These are phyloP conservation scores for Citrus mangshanensis DNA, from an alignment of 345 rosid species.

Conservation along the genomic window DNA sequence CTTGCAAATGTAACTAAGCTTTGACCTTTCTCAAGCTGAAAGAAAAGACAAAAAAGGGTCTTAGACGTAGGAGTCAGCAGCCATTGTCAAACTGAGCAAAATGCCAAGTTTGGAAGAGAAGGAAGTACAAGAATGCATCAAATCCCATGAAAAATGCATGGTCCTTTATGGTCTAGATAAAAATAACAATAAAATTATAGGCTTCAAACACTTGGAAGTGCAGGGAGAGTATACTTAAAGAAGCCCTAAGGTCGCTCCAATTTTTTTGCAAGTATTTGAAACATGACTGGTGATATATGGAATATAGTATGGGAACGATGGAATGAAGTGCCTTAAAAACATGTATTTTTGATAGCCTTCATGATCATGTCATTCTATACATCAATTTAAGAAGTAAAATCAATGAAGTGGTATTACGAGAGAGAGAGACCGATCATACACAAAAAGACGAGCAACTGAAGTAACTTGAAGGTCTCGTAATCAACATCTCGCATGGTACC, in stretches of 20 bases:
- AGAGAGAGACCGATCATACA: background rate
- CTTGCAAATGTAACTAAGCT: no score
- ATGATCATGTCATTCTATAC: background rate
- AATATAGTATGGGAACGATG: no score
- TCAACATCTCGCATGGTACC: no score
- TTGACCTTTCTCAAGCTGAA: no score
- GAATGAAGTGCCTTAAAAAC: no score
- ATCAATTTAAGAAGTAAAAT: background rate
- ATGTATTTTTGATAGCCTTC: background rate
- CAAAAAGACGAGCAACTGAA: conserved; percentile 41
- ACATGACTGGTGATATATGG: no score
- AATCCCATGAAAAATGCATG: background rate
- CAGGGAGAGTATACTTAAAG: no score
- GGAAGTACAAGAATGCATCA: background rate
- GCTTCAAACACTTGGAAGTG: background rate
- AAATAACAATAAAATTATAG: no score
- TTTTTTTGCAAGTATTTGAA: no score
- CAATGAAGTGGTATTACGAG: conserved; percentile 40
- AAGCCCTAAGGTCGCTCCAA: no score
- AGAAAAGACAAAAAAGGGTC: no score
- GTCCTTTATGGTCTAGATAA: background rate
- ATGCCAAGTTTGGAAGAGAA: background rate
- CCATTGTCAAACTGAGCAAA: background rate
- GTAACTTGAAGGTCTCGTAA: conserved; percentile 64
- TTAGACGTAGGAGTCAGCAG: conserved; percentile 2